Evolutionary conservation across 2,329 filamentous ascomycete genomes (phyloP).

Genomic region (Clarireedia paspali): DNA sequence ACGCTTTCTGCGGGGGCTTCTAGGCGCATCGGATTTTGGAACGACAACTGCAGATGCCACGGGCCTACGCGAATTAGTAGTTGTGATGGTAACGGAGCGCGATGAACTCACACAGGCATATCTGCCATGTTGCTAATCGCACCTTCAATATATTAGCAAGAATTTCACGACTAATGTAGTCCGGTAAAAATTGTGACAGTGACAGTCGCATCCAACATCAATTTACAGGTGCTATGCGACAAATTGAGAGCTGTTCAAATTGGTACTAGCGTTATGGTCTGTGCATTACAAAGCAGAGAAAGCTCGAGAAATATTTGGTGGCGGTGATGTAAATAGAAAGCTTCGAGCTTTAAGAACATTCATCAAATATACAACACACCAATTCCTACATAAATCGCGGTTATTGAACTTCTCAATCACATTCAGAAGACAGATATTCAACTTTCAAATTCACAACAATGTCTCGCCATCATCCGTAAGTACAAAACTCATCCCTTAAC

Average conservation of each 20-base stretch:
- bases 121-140: slow-evolving; percentile 1
- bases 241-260: background rate
- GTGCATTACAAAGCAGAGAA: slow-evolving; percentile 16
- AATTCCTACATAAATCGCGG: background rate
- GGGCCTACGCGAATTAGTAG: slow-evolving; percentile 16
- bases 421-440: background rate
- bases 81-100: background rate
- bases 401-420: background rate
- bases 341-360: background rate
- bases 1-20: slow-evolving; percentile 29
- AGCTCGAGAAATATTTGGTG: slow-evolving; percentile 8
- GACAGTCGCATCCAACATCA: background rate
- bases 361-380: background rate
- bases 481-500: slow-evolving; percentile 16
- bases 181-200: background rate
- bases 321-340: slow-evolving; percentile 6
- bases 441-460: slow-evolving; percentile 13
- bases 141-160: slow-evolving; percentile 1
- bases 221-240: background rate
- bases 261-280: slow-evolving; percentile 10
- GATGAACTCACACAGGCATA: background rate
- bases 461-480: slow-evolving; percentile 58
- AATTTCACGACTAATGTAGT: background rate
- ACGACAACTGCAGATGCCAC: slow-evolving; percentile 31
- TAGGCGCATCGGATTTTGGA: slow-evolving; percentile 20